A percentile compares a stretch with the other conserved stretches of the same genome.
Evolutionary conservation across 2,329 filamentous ascomycete species (phyloP).

Genomic region (Diaporthe sp.): DNA sequence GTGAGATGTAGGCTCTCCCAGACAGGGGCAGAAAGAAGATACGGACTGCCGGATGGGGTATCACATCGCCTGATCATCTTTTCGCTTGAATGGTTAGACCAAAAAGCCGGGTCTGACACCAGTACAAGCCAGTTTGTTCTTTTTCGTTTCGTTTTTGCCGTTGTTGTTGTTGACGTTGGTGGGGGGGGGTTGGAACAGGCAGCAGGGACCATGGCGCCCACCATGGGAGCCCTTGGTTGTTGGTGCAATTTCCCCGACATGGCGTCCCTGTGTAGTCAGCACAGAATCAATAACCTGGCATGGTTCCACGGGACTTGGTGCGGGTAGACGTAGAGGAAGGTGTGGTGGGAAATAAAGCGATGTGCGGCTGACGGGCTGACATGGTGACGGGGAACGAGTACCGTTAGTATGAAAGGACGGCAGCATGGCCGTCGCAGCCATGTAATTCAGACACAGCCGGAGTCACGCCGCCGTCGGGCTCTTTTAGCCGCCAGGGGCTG

Average conservation of each 20-base stretch:
- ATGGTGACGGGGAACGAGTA: background rate
- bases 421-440: background rate
- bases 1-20: background rate
- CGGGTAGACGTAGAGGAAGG: too few species aligned
- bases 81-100: too few species aligned
- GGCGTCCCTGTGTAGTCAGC: background rate
- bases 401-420: background rate
- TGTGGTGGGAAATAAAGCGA: background rate
- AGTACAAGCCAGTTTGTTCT: too few species aligned
- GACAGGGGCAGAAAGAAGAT: background rate
- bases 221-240: too few species aligned
- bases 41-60: background rate
- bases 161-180: too few species aligned
- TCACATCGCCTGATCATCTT: background rate
- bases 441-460: background rate
- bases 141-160: too few species aligned
- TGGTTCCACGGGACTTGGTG: background rate
- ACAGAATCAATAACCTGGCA: background rate
- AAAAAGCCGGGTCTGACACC: too few species aligned
- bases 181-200: too few species aligned
- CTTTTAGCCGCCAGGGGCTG: conserved; percentile 11
- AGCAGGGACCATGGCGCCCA: too few species aligned
- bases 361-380: background rate
- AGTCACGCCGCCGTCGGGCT: background rate
- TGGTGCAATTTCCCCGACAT: too few species aligned